Evolutionary conservation across 176 grass and related monocot genomes (phyloP), one percentile per base, ranked within the genome.

Genomic region (Canna indica): DNA sequence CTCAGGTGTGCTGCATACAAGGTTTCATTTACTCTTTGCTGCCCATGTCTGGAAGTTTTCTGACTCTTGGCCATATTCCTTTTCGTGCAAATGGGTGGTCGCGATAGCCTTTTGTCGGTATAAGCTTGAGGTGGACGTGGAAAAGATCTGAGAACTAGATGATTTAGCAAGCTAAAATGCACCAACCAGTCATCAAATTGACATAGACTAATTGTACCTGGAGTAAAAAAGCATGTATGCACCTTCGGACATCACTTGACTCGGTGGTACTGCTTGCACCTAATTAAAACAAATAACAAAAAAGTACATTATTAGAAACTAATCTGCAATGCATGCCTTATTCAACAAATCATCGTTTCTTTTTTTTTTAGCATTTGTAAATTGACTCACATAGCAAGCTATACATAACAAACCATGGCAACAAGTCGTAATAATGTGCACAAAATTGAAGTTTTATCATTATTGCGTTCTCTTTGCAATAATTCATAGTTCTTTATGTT

Each of bases 161-260:
- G 6, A 70, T 48, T 48, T 12, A 70, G 29, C 68, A 48, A 22
- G 68, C 30, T 70, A 8, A 24, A 70, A n/a, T n/a, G n/a, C 6
- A 26, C 29, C 1, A 12, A 15, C 1, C 28, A 12, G 16, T 14
- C 28, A 64, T 17, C 16, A 34, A 45, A 75, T 20, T 47, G 9
- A 76, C 33, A 24, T 45, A 44, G 26, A 29, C 54, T n/a, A 35
- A 46, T 66, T 78, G 17, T 87, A 91, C 95, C 95, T 90, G 30
- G 83, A 82, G 78, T 99, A 99, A 84, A 99, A 99, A 59, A 99
- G 84, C 95, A 99, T 99, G 75, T 99, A 99, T 80, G 95, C 95
- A 79, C 95, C 87, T 86, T 99, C 86, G 59, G 95, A 99, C 95
- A 99, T 99, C 59, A 99, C 95, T 77, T 99, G 95, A 84, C 84